Evolutionary conservation across 306 rosid genomes (phyloP).

Genomic region (Prunus armeniaca): DNA sequence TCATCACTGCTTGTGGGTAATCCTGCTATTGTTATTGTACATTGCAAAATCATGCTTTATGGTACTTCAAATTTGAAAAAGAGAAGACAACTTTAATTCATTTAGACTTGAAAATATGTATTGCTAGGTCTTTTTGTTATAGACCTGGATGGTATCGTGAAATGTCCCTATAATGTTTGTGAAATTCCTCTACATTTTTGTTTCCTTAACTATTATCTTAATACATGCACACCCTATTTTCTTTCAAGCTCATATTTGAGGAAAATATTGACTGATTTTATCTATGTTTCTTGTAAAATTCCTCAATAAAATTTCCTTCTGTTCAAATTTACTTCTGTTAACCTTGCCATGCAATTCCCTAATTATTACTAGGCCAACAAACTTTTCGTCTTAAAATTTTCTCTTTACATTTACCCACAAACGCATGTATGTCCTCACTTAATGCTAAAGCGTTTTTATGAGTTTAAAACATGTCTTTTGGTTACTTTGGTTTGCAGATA

Average conservation of each 20-base stretch:
- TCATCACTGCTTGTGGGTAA: neutral
- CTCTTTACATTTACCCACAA: neutral
- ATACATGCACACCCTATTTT: neutral
- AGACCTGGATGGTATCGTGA: neutral
- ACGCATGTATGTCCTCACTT: neutral
- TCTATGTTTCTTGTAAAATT: neutral
- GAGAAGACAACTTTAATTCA: neutral
- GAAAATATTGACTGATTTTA: neutral
- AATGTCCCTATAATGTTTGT: neutral
- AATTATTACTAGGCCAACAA: neutral
- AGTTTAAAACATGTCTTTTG: slow-evolving; percentile 7
- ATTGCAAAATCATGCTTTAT: neutral
- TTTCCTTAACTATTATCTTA: neutral
- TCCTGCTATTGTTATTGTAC: neutral
- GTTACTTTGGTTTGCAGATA: slow-evolving; percentile 53
- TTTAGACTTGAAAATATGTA: neutral
- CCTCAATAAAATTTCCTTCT: neutral
- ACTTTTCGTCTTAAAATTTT: neutral
- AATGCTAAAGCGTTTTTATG: neutral
- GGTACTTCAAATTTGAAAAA: neutral
- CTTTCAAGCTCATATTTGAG: neutral
- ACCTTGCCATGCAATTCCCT: neutral
- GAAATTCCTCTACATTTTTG: neutral
- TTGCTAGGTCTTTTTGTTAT: neutral
- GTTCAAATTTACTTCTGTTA: neutral